phyloP scores from a whole-genome alignment of 2,329 filamentous ascomycete species.

The Xylaria sp. region DNA sequence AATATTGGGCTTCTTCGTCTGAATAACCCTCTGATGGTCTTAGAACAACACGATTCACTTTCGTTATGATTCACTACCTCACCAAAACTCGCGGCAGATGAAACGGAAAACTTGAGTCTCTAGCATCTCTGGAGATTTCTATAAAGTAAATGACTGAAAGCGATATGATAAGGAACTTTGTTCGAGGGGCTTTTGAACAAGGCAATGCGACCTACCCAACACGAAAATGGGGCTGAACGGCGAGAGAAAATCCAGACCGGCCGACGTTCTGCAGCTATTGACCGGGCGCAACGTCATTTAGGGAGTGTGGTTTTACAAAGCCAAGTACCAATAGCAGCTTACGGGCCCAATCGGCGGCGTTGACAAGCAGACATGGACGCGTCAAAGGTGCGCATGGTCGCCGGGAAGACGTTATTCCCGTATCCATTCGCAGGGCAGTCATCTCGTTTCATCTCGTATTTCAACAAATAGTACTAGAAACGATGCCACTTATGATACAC shows the following conservation, averaged over 20 bases:
- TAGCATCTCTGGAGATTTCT: background rate
- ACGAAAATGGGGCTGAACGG: conserved; percentile 27
- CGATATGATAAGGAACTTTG: conserved; percentile 5
- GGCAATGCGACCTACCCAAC: conserved; percentile 8
- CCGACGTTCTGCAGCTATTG: conserved; percentile 21
- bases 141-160: background rate
- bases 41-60: background rate
- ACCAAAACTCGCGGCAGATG: background rate
- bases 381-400: conserved; percentile 7
- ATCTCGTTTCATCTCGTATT: conserved; percentile 1
- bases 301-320: background rate
- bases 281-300: conserved; percentile 17
- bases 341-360: conserved; percentile 14
- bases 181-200: background rate
- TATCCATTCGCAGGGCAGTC: background rate
- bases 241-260: conserved; percentile 28
- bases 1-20: background rate
- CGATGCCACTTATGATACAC: background rate
- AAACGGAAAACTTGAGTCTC: background rate
- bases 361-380: background rate
- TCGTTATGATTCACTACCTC: background rate
- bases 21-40: background rate
- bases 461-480: background rate
- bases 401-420: background rate
- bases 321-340: conserved; percentile 17